phyloP scores from a whole-genome alignment of 2,329 filamentous ascomycete species.

The Herpotrichia juniperi region DNA sequence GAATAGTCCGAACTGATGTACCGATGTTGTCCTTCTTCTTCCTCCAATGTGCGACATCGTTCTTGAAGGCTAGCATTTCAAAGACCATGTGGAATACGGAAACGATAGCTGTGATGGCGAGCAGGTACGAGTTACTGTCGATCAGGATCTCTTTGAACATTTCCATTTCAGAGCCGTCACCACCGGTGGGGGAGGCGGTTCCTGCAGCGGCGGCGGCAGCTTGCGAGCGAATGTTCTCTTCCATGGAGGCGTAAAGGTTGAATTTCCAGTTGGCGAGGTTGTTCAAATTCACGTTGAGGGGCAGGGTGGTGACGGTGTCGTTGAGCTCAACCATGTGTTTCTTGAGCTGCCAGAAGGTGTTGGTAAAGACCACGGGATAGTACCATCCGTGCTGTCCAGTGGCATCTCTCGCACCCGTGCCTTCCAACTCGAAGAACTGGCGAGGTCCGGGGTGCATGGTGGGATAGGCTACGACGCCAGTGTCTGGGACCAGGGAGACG shows the following conservation, averaged over 20 bases:
- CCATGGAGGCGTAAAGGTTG: slow-evolving; percentile 79
- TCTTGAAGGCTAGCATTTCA: slow-evolving; percentile 95
- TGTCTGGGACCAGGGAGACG: slow-evolving; percentile 82
- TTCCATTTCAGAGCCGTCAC: slow-evolving; percentile 93
- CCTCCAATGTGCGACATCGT: slow-evolving; percentile 94
- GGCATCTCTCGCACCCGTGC: slow-evolving; percentile 79
- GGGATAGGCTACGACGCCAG: slow-evolving; percentile 71
- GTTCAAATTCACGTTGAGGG: slow-evolving; percentile 81
- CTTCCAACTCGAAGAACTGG: slow-evolving; percentile 80
- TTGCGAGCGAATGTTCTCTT: slow-evolving; percentile 84
- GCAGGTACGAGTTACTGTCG: slow-evolving; percentile 90
- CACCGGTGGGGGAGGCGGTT: slow-evolving; percentile 72
- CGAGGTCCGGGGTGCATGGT: slow-evolving; percentile 74
- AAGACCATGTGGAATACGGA: slow-evolving; percentile 92
- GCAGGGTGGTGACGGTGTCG: slow-evolving; percentile 81
- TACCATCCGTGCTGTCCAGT: slow-evolving; percentile 93
- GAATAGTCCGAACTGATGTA: slow-evolving; percentile 92
- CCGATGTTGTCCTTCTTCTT: slow-evolving; percentile 99
- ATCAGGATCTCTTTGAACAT: slow-evolving; percentile 96
- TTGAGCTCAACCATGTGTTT: slow-evolving; percentile 92
- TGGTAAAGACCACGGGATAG: slow-evolving; percentile 85
- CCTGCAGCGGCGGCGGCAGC: slow-evolving; percentile 78
- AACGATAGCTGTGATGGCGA: slow-evolving; percentile 82
- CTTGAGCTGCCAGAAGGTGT: slow-evolving; percentile 96
- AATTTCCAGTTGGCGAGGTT: slow-evolving; percentile 91